Evolutionary conservation across 768 basidiomycete species (phyloP).

Genomic region (Trametes villosa): DNA sequence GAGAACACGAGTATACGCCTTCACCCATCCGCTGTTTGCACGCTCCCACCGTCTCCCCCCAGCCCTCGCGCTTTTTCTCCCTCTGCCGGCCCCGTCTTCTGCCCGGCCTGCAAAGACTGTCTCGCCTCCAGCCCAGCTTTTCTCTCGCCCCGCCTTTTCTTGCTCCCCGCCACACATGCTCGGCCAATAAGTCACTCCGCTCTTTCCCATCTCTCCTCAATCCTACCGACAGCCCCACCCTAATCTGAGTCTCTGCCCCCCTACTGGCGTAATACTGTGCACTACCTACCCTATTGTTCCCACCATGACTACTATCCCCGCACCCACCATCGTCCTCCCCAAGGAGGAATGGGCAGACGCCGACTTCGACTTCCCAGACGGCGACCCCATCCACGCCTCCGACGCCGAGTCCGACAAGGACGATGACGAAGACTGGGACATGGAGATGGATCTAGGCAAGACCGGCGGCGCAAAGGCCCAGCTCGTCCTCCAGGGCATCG

Average conservation of each 20-base stretch:
- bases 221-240: slow-evolving; percentile 19
- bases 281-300: slow-evolving; percentile 24
- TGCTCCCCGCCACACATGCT: slow-evolving; percentile 13
- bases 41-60: slow-evolving; percentile 3
- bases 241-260: slow-evolving; percentile 27
- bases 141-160: slow-evolving; percentile 8
- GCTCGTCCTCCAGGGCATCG: slow-evolving; percentile 43
- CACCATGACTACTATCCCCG: slow-evolving; percentile 62
- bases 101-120: slow-evolving; percentile 3
- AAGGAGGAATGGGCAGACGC: slow-evolving; percentile 88
- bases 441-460: slow-evolving; percentile 70
- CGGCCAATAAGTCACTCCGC: slow-evolving; percentile 22
- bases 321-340: slow-evolving; percentile 54
- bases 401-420: slow-evolving; percentile 66
- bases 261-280: slow-evolving; percentile 26
- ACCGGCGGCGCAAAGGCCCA: slow-evolving; percentile 56
- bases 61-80: background rate
- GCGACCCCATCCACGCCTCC: slow-evolving; percentile 62
- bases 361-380: slow-evolving; percentile 86
- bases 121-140: slow-evolving; percentile 13
- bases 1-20: slow-evolving; percentile 3
- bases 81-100: slow-evolving; percentile 3
- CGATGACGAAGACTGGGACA: slow-evolving; percentile 80
- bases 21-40: slow-evolving; percentile 12
- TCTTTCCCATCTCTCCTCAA: slow-evolving; percentile 25